Conservation (phyloP, 345 rosid species). For the Eucalyptus polyanthemos region DNA sequence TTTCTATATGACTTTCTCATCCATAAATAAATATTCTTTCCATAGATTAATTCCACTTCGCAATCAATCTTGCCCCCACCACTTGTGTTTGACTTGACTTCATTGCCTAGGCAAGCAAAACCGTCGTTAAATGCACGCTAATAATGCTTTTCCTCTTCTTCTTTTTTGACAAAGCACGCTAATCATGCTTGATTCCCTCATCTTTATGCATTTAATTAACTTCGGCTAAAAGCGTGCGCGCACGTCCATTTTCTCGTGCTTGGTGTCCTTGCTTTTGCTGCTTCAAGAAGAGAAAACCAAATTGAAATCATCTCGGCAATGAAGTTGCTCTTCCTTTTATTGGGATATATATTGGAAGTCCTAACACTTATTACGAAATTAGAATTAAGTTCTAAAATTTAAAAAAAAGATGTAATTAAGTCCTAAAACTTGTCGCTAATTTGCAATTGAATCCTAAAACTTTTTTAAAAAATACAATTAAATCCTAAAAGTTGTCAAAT, state of each 20-base stretch:
- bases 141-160: not conserved
- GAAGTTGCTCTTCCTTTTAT: not conserved
- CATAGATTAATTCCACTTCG: not conserved
- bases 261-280: not conserved
- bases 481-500: too few species aligned
- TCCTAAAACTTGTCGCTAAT: fast-evolving
- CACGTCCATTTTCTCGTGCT: not conserved
- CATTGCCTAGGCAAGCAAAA: not conserved
- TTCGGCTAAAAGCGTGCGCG: not conserved
- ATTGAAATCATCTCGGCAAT: not conserved
- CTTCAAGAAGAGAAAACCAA: not conserved
- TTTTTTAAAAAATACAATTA: too few species aligned
- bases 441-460: fast-evolving
- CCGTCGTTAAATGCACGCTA: not conserved
- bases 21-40: not conserved
- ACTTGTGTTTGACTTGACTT: not conserved
- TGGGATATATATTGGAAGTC: too few species aligned
- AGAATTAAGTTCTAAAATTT: fast-evolving
- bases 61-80: not conserved
- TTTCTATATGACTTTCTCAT: not conserved
- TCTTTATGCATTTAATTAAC: not conserved
- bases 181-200: not conserved
- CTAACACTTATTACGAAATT: fast-evolving
- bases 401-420: too few species aligned
- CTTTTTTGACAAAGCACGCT: not conserved